Evolutionary conservation across 2,329 filamentous ascomycete genomes (phyloP).

Genomic region (Purpureocillium takamizusanense): DNA sequence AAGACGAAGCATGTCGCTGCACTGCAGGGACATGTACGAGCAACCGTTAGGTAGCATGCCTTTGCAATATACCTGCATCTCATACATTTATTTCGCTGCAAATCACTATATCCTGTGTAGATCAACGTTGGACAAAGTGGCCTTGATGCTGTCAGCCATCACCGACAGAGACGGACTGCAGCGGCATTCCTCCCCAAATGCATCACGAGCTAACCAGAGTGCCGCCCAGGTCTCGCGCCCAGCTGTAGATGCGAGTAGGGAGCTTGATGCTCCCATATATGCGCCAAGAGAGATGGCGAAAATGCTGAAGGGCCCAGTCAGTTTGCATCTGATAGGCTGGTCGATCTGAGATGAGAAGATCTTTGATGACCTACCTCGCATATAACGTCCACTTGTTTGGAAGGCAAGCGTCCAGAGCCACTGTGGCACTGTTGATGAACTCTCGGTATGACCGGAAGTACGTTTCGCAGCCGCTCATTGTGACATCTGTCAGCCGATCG

Average conservation of each 20-base stretch:
- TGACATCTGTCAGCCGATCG: slow-evolving; percentile 1
- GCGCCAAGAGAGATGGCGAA: slow-evolving; percentile 3
- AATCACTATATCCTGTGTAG: neutral
- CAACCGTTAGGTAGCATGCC: no score
- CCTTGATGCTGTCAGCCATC: slow-evolving; percentile 2
- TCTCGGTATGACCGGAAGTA: slow-evolving; percentile 4
- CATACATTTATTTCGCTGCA: no score
- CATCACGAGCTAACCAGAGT: neutral
- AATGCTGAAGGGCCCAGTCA: neutral
- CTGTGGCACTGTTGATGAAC: slow-evolving; percentile 2
- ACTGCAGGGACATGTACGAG: no score
- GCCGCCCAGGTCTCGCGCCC: slow-evolving; percentile 2
- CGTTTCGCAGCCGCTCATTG: neutral
- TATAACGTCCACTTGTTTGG: slow-evolving; percentile 5
- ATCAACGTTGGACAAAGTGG: neutral
- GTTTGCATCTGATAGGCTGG: no score
- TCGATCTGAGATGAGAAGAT: no score
- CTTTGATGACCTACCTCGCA: slow-evolving; percentile 3
- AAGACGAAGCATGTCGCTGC: no score
- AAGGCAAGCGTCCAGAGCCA: slow-evolving; percentile 1
- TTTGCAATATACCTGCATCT: no score
- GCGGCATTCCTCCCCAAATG: slow-evolving; percentile 3
- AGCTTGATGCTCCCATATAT: slow-evolving; percentile 2
- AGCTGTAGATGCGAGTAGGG: slow-evolving; percentile 1
- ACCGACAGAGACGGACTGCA: slow-evolving; percentile 2